Base-by-base conservation (phyloP, 768 basidiomycete species). In the Tricholoma sp. region DNA sequence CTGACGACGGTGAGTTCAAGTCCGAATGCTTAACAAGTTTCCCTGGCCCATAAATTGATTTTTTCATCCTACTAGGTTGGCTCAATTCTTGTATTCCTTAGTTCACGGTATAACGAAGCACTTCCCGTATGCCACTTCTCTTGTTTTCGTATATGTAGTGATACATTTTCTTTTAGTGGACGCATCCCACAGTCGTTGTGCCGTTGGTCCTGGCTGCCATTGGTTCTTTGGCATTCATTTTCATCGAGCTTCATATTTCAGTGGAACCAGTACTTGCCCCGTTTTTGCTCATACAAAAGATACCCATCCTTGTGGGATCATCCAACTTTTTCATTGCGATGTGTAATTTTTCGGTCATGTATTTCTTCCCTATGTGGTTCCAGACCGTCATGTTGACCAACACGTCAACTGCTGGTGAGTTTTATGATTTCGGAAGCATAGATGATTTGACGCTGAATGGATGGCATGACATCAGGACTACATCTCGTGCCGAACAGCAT, bases 331-430 rank as follows among this genome's bases (percentile, higher is more conserved):
- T 88, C 20, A 88, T 91, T 10, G 74, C 86, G 12, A 75, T 80
- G 1, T 89, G 87, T 67, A 92, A 89, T 63, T 87, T 92, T 54
- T 74, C 84, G 0, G 77, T 92, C 62, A 87, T 81, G 67, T 92
- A 88, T 69, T 91, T 86, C 70, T 88, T 82, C 70, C 90, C 90
- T 5, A 84, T 86, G 68, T 91, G 88, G 86, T 92, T 91, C 66
- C 88, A 91, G 68, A 90, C 88, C 0, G 90, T 91, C 3, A 75
- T 80, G 67, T 65, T 89, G 29, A 82, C 86, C 11, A 85, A 75
- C 51, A 83, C 88, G 17, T 83, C 86, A 9, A 80, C 77, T 7
- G 84, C 86, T 13, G 85, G 85, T 84, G 61, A 53, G 78, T 68
- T 6, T 5, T 4, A 11, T 28, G 24, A 24, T 24, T 4, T 1